Conservation (phyloP, 2,329 filamentous ascomycete genomes). For the Emmonsiellopsis sp. region DNA sequence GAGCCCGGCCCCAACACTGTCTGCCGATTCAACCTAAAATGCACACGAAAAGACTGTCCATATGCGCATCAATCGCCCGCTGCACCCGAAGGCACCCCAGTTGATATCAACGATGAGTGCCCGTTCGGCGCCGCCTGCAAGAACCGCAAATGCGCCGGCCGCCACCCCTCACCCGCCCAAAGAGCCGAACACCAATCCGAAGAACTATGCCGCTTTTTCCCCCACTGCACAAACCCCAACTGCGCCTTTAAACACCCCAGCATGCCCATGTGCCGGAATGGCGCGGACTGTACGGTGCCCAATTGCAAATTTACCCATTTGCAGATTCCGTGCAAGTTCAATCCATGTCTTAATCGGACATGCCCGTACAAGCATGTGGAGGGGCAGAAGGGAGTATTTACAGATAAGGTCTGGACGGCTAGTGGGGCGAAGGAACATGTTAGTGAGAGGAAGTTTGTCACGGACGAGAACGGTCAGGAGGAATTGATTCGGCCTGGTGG, state of each 20-base stretch:
- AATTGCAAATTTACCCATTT: slow-evolving; percentile 87
- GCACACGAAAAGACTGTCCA: slow-evolving; percentile 80
- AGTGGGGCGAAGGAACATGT: slow-evolving; percentile 47
- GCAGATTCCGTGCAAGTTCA: slow-evolving; percentile 78
- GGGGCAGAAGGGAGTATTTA: slow-evolving; percentile 75
- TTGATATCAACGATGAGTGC: slow-evolving; percentile 75
- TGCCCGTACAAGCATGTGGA: slow-evolving; percentile 87
- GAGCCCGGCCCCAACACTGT: slow-evolving; percentile 52
- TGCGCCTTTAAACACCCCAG: slow-evolving; percentile 85
- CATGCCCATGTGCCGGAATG: slow-evolving; percentile 83
- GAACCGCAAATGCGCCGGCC: slow-evolving; percentile 85
- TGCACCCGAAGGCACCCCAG: slow-evolving; percentile 62
- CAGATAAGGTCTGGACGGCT: slow-evolving; percentile 86
- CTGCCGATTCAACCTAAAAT: slow-evolving; percentile 84
- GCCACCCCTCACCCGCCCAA: slow-evolving; percentile 84
- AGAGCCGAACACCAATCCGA: slow-evolving; percentile 69
- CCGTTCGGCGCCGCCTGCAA: slow-evolving; percentile 85
- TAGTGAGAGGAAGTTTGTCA: slow-evolving; percentile 78
- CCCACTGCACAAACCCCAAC: slow-evolving; percentile 77
- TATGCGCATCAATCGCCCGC: slow-evolving; percentile 93
- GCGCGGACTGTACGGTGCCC: slow-evolving; percentile 69
- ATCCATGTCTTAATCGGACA: slow-evolving; percentile 78
- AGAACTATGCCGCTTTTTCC: slow-evolving; percentile 82
- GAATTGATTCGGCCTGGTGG: slow-evolving; percentile 59
- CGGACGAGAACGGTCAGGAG: slow-evolving; percentile 52